Conservation (phyloP, 768 basidiomycete genomes). For the Lyophyllum semitale region DNA sequence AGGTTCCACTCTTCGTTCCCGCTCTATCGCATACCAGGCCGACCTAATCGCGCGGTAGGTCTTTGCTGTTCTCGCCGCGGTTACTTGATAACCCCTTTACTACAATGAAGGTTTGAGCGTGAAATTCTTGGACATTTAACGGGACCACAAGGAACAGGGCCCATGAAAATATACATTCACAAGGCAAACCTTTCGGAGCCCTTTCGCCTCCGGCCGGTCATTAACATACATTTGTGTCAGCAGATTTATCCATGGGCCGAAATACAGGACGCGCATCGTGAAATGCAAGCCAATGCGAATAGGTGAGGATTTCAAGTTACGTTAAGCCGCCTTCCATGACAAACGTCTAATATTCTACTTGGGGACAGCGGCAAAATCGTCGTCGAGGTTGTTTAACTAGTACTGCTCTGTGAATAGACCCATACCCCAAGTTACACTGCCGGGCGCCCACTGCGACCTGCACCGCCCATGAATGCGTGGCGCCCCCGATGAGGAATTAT, state of each 20-base stretch:
- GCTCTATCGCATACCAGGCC: conserved; percentile 74
- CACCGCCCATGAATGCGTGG: not conserved
- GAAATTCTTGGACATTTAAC: conserved; percentile 62
- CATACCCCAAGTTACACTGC: not conserved
- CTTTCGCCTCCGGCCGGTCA: conserved; percentile 2
- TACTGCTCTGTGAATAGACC: not conserved
- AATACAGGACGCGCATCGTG: conserved; percentile 77
- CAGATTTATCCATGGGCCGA: conserved; percentile 82
- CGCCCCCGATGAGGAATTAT: too few species aligned
- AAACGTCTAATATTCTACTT: conserved; percentile 3
- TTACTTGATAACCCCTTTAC: not conserved
- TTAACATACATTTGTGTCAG: conserved; percentile 2
- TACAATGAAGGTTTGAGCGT: conserved; percentile 46
- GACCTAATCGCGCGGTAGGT: conserved; percentile 62
- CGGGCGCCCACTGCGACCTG: not conserved
- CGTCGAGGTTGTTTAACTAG: conserved; percentile 36
- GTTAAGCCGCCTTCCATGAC: not conserved
- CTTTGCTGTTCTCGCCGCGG: not conserved
- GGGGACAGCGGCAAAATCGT: conserved; percentile 47
- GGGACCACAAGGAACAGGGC: conserved; percentile 54
- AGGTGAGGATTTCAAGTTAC: conserved; percentile 30
- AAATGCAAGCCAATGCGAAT: conserved; percentile 76
- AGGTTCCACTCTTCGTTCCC: conserved; percentile 83
- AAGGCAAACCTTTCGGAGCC: conserved; percentile 48
- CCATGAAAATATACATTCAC: conserved; percentile 76